Conservation (phyloP, 768 basidiomycete species). For the Boletus sp. region DNA sequence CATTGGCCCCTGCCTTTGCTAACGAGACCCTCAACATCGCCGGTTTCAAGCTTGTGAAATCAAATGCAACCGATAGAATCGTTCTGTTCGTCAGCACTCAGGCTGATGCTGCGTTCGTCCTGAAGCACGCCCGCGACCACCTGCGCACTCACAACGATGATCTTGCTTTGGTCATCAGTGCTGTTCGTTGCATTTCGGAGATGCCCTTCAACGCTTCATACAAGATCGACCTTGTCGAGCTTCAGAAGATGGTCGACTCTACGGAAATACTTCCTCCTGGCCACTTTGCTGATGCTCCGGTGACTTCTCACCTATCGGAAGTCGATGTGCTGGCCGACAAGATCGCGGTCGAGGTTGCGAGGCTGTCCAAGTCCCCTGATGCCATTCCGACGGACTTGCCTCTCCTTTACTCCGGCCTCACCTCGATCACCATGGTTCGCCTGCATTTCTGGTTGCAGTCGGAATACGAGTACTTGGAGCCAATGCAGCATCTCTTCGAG, state of each 20-base stretch:
- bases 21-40: slow-evolving; percentile 5
- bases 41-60: slow-evolving; percentile 15
- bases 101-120: slow-evolving; percentile 7
- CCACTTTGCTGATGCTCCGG: slow-evolving; percentile 1
- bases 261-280: slow-evolving; percentile 4
- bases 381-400: slow-evolving; percentile 31
- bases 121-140: slow-evolving; percentile 14
- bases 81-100: slow-evolving; percentile 7
- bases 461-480: slow-evolving; percentile 30
- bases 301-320: slow-evolving; percentile 13
- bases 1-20: slow-evolving; percentile 13
- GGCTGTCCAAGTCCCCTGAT: slow-evolving; percentile 24
- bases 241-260: slow-evolving; percentile 13
- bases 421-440: slow-evolving; percentile 28
- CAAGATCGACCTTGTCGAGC: slow-evolving; percentile 14
- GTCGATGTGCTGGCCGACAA: slow-evolving; percentile 31
- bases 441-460: slow-evolving; percentile 36
- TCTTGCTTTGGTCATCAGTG: slow-evolving; percentile 7
- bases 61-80: slow-evolving; percentile 2
- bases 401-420: slow-evolving; percentile 33
- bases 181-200: slow-evolving; percentile 12
- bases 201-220: slow-evolving; percentile 17
- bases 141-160: slow-evolving; percentile 7
- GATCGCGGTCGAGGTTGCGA: slow-evolving; percentile 33
- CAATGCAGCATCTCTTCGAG: slow-evolving; percentile 29